Percentiles rank a stretch among this genome's conserved stretches.
Evolutionary conservation across 768 basidiomycete genomes (phyloP).

Genomic region (Mycena olivaceomarginata): DNA sequence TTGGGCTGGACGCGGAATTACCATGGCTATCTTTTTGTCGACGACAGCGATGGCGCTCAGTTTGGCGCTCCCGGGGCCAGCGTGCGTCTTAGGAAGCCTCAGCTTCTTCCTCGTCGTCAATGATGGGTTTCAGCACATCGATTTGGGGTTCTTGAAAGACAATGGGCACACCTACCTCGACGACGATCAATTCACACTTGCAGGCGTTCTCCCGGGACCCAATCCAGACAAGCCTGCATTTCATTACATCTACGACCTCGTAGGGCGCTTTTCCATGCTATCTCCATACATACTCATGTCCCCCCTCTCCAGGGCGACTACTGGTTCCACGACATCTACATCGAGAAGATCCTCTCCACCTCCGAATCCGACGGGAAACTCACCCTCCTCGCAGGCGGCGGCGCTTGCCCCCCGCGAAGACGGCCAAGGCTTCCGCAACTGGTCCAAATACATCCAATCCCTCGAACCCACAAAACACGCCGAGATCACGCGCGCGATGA

Average conservation of each 20-base stretch:
- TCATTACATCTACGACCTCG: constrained; percentile 1
- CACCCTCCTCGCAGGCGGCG: constrained; percentile 31
- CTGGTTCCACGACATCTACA: constrained; percentile 40
- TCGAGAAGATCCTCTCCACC: constrained; percentile 22
- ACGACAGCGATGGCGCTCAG: constrained; percentile 29
- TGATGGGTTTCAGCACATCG: constrained; percentile 22
- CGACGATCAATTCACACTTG: constrained; percentile 30
- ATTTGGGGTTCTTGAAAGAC: constrained; percentile 30
- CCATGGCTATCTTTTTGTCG: constrained; percentile 32
- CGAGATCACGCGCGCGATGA: constrained; percentile 24
- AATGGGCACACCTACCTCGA: constrained; percentile 32
- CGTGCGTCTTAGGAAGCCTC: background rate
- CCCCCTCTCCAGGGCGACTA: constrained; percentile 19
- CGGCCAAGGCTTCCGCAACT: constrained; percentile 31
- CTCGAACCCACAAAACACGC: constrained; percentile 26
- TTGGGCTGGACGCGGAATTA: constrained; percentile 54
- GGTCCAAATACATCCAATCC: constrained; percentile 23
- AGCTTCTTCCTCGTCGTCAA: background rate
- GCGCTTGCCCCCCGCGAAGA: constrained; percentile 40
- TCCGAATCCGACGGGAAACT: constrained; percentile 32
- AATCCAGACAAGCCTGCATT: constrained; percentile 22
- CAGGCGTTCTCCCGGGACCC: constrained; percentile 22
- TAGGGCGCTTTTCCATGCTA: too few species aligned
- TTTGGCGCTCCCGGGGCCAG: constrained; percentile 19
- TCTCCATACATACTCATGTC: background rate